Evolutionary conservation across 1,284 basidiomycete genomes (phyloP), one percentile per base, ranked within the genome.

Genomic region (Xerocomus amazonicus): DNA sequence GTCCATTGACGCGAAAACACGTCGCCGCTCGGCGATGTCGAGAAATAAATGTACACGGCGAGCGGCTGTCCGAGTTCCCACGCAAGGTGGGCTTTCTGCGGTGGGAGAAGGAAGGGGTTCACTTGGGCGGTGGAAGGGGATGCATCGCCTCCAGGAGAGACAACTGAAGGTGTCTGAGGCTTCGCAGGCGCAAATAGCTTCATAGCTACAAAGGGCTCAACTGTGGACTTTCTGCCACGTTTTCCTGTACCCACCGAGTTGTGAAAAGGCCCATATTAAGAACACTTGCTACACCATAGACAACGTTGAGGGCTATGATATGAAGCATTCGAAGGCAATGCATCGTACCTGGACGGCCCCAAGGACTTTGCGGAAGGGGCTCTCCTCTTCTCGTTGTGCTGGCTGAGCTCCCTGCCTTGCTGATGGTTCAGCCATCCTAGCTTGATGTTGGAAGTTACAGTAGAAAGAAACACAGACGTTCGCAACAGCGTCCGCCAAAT

Each of bases 11-110:
- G 70, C 35, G 80, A 74, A 70, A 90, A 84, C 7, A 81, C 74
- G 57, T 83, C 78, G 10, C 75, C 77, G 8, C 66, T 73, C 4
- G 80, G 80, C 1, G 81, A 80, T 0, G 83, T 86, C 13, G 86
- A 84, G 19, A 93, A 72, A 62, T 86, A 81, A 7, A 95, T 80
- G 47, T 92, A 79, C 79, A 94, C 84, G 41, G 83, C 77, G 4
- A 90, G 63, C 6, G 73, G 68, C 47, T 81, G 74, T 2, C 77
- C 79, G 6, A 85, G 70, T 3, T 70, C 63, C 87, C 87, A 90
- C 47, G 74, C 78, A 10, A 74, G 75, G 16, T 69, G 55, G 8
- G 73, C 79, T 31, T 81, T 73, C 13, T 69, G 70, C 7, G 86
- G 84, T 13, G 79, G 76, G 14, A 76, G 61, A n/a, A 64, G 56